Evolutionary conservation across 106 monocot genomes (phyloP).

Genomic region (Amphibolis antarctica): DNA sequence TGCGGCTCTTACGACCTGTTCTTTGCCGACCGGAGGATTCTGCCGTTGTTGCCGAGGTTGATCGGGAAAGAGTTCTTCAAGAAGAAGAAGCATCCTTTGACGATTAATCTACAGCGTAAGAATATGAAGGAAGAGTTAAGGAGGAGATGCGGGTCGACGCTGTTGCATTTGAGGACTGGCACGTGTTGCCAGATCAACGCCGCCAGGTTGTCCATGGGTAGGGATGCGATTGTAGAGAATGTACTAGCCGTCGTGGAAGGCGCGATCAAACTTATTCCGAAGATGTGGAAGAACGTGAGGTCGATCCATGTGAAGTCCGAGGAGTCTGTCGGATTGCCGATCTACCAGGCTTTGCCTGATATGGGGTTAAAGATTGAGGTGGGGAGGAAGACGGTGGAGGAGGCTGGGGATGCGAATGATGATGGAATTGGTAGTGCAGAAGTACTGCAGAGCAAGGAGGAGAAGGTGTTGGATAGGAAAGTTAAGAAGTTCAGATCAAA

Average conservation of each 20-base stretch:
- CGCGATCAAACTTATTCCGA: conserved; percentile 2
- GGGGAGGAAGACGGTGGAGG: background rate
- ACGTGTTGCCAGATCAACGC: conserved; percentile 21
- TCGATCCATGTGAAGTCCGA: conserved; percentile 15
- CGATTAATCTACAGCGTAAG: conserved; percentile 10
- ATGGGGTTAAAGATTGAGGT: conserved; percentile 21
- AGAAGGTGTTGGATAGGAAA: background rate
- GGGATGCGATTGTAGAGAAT: conserved; percentile 23
- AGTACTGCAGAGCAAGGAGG: background rate
- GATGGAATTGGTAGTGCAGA: background rate
- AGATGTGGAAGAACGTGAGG: conserved; percentile 18
- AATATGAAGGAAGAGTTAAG: conserved; percentile 12
- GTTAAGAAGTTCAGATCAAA: background rate
- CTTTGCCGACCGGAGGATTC: conserved; percentile 22
- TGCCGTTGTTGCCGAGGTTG: conserved; percentile 16
- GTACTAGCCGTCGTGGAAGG: conserved; percentile 16
- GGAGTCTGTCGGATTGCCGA: conserved; percentile 18
- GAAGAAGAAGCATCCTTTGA: conserved; percentile 26
- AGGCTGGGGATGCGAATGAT: background rate
- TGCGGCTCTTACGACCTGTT: conserved; percentile 27
- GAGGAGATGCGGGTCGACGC: conserved; percentile 7
- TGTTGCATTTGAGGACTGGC: conserved; percentile 17
- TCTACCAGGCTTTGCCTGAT: conserved; percentile 19
- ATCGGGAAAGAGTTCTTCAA: conserved; percentile 27
- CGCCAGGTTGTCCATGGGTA: conserved; percentile 15